These are phyloP conservation scores for Apiotrichum brassicae DNA, from an alignment of 1,284 basidiomycete species.

Conservation along the genomic window DNA sequence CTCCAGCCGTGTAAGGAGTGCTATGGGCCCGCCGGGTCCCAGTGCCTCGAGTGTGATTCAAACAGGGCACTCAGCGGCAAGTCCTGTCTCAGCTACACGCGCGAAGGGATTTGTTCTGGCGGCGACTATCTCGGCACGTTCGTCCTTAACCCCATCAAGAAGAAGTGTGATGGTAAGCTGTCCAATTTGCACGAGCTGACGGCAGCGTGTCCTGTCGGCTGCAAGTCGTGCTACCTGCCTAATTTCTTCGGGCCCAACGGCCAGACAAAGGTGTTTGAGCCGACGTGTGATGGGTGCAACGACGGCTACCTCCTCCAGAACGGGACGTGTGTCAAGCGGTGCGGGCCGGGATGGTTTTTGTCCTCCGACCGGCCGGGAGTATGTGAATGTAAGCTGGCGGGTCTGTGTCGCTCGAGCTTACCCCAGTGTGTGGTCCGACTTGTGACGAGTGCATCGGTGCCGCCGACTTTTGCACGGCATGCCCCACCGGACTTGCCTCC, in stretches of 20 bases:
- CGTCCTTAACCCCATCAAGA: conserved; percentile 41
- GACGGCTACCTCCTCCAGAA: conserved; percentile 45
- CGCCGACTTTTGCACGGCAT: conserved; percentile 37
- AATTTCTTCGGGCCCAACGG: conserved; percentile 25
- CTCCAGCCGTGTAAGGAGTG: background rate
- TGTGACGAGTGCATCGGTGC: conserved; percentile 2
- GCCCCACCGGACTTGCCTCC: conserved; percentile 33
- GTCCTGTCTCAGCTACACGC: conserved; percentile 42
- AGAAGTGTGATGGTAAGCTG: conserved; percentile 45
- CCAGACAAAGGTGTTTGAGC: conserved; percentile 19
- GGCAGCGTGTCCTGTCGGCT: conserved; percentile 46
- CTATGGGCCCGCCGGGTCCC: conserved; percentile 30
- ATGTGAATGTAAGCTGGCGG: background rate
- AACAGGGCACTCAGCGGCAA: conserved; percentile 3
- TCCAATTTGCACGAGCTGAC: no score
- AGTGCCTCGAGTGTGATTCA: conserved; percentile 45
- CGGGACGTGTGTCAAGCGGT: conserved; percentile 38
- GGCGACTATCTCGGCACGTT: conserved; percentile 25
- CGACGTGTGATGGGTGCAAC: conserved; percentile 41
- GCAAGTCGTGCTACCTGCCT: conserved; percentile 41
- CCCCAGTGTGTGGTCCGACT: background rate
- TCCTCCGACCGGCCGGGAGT: background rate
- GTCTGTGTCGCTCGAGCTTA: background rate
- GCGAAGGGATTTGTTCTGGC: conserved; percentile 22
- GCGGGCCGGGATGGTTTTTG: conserved; percentile 34